Base-by-base conservation (phyloP, 2,329 filamentous ascomycete species). In the Fusarium mangiferae region DNA sequence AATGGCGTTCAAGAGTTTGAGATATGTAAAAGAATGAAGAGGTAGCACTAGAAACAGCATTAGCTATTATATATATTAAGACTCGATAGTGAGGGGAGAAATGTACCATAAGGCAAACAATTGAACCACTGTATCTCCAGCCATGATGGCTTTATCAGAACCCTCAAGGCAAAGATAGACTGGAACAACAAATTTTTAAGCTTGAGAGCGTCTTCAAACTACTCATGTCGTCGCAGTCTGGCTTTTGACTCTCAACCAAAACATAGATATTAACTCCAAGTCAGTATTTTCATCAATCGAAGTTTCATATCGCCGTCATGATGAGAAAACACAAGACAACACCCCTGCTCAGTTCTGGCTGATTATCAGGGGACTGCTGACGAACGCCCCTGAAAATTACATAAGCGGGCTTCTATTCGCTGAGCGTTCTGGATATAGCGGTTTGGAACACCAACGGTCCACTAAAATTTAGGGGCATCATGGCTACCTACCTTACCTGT, bases 21-120 rank as follows among this genome's bases (percentile, higher is more conserved):
- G 83, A 84, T 20, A 88, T 81, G 80, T 86, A 88, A 48, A 85
- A 76, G 77, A 88, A 87, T 6, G 86, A 87, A 51, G 82, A 75
- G 20, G 86, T 75, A 68, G 85, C 84, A 76, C 87, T 89, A 33
- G 30, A 20, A 39, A 42, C 30, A n/a, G 12, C 6, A 24, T 70
- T 33, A 70, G 66, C 30, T 36, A 14, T 35, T 44, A 22, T 20
- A 10, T 13, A 12, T 28, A 5, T 33, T 24, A 7, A 33, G 36
- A n/a, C 15, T 28, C 33, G 39, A 58, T 35, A 14, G 22, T n/a
- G 17, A 36, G 30, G 26, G 30, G 24, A 18, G 46, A 33, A 20
- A 28, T 49, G 11, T 76, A 78, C 77, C 77, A 78, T 42, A 78
- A 54, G 33, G 74, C 73, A 52, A 75, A 77, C 52, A 78, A 60